Evolutionary conservation across 352 stramenopile species (phyloP), one percentile per base, ranked within the genome.

Genomic region (Thalassiosira allenii): DNA sequence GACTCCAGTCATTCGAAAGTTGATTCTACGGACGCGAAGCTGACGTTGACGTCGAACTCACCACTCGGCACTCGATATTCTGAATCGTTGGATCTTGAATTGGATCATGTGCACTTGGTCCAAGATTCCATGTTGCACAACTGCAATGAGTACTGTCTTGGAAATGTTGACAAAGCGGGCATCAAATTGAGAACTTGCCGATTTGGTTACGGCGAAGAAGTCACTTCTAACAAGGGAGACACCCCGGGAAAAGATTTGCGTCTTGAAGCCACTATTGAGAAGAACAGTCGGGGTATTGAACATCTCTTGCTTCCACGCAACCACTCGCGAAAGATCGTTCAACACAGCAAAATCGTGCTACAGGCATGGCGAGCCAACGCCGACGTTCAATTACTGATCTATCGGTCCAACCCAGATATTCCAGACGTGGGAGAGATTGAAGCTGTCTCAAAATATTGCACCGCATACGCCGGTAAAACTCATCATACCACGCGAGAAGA

Each of bases 401-500:
- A 79, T 47, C 29, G 17, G 14, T 74, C 59, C 2, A 29, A 71
- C n/a, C 54, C 57, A 56, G 37, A 51, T 25, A 22, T 22, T n/a
- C 69, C 69, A 2, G 32, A 79, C 22, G 30, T 65, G 9, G 32
- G 20, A 33, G 69, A 79, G 29, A 79, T 79, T 34, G 69, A 68
- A 14, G 30, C 44, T 23, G 69, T 79, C 9, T 56, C 17, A 27
- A 49, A 64, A 43, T 81, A 81, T 41, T 41, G 75, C 33, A 63
- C 76, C 8, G 72, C 72, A 12, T 81, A 81, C 32, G 58, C 72
- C 2, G 53, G 61, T 3, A 81, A 81, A 34, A 29, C 47, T 20
- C 23, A 81, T 41, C 25, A 75, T 2, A 81, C 72, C 9, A 44
- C 30, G 17, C 25, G 43, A 56, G 3, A 56, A 33, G 72, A 75